These are phyloP conservation scores for Boletus semigastroideus DNA, from an alignment of 1,284 basidiomycete species.

Conservation along the genomic window DNA sequence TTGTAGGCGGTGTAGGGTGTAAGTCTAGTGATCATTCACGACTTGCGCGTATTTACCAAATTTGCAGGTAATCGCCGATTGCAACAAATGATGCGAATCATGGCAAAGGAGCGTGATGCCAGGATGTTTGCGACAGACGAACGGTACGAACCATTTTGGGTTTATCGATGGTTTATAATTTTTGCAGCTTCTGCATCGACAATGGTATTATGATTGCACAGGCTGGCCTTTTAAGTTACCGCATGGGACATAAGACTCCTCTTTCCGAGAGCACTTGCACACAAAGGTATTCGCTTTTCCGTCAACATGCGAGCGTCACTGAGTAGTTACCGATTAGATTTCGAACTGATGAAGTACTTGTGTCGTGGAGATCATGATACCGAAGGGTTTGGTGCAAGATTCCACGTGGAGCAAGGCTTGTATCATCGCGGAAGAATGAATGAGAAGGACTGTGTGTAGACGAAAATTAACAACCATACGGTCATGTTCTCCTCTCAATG, in stretches of 20 bases:
- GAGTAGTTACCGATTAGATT: constrained; percentile 52
- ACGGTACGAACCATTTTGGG: constrained; percentile 50
- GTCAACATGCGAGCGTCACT: constrained; percentile 1
- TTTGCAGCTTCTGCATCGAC: constrained; percentile 91
- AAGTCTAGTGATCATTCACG: constrained; percentile 37
- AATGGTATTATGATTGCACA: constrained; percentile 99
- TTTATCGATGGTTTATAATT: constrained; percentile 1
- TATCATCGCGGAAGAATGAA: not conserved
- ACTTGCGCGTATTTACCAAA: not conserved
- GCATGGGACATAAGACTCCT: constrained; percentile 88
- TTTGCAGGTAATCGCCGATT: constrained; percentile 81
- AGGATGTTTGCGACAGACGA: constrained; percentile 96
- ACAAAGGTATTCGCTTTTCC: constrained; percentile 60
- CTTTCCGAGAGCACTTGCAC: constrained; percentile 84
- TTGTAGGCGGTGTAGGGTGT: constrained; percentile 99
- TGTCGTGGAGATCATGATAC: constrained; percentile 76
- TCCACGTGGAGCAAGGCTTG: not conserved
- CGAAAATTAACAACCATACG: not conserved
- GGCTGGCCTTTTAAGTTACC: constrained; percentile 87
- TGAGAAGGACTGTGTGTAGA: not conserved
- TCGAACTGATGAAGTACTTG: constrained; percentile 88
- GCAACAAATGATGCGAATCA: constrained; percentile 98
- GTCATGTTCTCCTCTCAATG: constrained; percentile 39
- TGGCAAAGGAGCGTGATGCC: constrained; percentile 90
- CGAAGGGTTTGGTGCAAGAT: not conserved